Base-by-base conservation (phyloP, 345 rosid genomes). In the Moricandia moricandioides region DNA sequence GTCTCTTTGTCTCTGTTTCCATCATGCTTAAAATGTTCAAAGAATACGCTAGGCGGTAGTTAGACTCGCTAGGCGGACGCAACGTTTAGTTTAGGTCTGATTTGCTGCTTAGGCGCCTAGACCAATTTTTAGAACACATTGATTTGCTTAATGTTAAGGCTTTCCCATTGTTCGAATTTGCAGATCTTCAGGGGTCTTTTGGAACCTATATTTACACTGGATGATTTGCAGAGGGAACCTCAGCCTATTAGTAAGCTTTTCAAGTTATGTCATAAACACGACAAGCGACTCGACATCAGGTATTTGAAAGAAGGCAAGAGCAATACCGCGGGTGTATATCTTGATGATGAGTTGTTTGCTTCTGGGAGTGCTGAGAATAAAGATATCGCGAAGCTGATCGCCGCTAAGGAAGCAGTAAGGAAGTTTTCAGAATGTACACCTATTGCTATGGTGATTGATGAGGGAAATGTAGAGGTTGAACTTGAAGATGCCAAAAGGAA, bases 341-440 rank as follows among this genome's bases (percentile, higher is more conserved):
- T 90, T 0, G 88, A 88, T 77, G 96, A 84, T 3, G 16, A 55
- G 1, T 67, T 87, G 24, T 16, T 89, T 14, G 85, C 86, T 57
- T 88, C 92, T 0, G 84, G 76, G 30, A 73, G 87, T 33, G 90
- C 96, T 0, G 81, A 86, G 57, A 82, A 84, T 13, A 93, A 85
- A 65, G 91, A 91, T 31, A 83, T 68, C 10, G 88, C 98, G 7
- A 93, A 80, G 88, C 87, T 89, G 33, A 81, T 85, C 47, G 98
- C 91, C 39, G 91, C 84, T 9, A 86, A 76, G 74, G 81, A 56
- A 71, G 92, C 97, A 7, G 61, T 93, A 72, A 10, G 13, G 31
- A 85, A 83, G 84, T 71, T 91, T 51, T 79, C 79, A 0, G 70
- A 58, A 21, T 65, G 37, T 49, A 27, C 72, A 14, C 69, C 80